Percentiles rank a stretch among this genome's conserved stretches.
Conservation (phyloP, 2,329 filamentous ascomycete genomes). For the Xylariaceae sp. region DNA sequence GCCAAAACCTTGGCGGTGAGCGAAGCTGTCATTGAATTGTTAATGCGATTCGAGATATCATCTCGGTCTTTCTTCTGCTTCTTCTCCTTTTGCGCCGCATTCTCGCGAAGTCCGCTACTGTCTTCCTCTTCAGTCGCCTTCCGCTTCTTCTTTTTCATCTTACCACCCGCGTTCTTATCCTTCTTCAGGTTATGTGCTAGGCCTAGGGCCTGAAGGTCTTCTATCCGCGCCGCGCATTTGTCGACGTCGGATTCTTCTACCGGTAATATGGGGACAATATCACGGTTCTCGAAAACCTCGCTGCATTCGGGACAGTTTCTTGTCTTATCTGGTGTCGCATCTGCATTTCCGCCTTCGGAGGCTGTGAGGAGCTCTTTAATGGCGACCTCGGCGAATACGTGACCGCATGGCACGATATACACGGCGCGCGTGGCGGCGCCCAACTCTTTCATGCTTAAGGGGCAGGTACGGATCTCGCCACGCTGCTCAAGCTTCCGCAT, state of each 20-base stretch:
- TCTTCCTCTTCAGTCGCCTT: constrained; percentile 40
- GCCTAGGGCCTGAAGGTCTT: constrained; percentile 65
- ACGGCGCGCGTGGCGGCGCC: constrained; percentile 76
- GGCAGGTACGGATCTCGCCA: constrained; percentile 70
- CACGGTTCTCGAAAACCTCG: constrained; percentile 64
- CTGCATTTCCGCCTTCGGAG: constrained; percentile 11
- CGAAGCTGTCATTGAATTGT: constrained; percentile 80
- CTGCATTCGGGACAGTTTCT: constrained; percentile 68
- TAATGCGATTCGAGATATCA: constrained; percentile 59
- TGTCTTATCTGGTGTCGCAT: constrained; percentile 37
- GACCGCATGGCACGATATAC: constrained; percentile 90
- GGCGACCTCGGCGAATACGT: constrained; percentile 84
- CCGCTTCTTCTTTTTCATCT: constrained; percentile 75
- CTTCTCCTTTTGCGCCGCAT: constrained; percentile 49
- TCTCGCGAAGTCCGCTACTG: constrained; percentile 34
- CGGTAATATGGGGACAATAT: constrained; percentile 80
- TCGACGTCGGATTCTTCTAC: constrained; percentile 66
- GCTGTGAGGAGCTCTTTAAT: constrained; percentile 65
- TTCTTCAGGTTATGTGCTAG: constrained; percentile 89
- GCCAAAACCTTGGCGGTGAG: constrained; percentile 81
- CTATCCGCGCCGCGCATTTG: constrained; percentile 60
- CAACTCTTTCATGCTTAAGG: constrained; percentile 80
- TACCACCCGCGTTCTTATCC: constrained; percentile 59
- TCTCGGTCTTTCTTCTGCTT: constrained; percentile 34
- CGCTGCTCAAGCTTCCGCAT: constrained; percentile 36